Base-by-base conservation (phyloP, 1,284 basidiomycete species). In the Ustilago trichophora region DNA sequence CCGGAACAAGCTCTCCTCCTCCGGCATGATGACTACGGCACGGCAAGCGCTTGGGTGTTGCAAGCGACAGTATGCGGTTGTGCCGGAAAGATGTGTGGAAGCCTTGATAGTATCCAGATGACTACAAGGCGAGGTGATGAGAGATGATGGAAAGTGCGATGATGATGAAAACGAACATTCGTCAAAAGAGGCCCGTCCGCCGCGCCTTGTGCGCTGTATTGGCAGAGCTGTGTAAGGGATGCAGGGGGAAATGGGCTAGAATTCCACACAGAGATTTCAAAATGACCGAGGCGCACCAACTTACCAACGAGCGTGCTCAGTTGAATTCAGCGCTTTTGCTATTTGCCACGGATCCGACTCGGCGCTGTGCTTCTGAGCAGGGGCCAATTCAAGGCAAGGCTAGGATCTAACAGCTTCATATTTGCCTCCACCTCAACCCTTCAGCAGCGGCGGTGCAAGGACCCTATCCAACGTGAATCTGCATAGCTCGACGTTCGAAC, bases 1-100 rank as follows among this genome's bases (percentile, higher is more conserved):
- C 55, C 79, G 63, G 56, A 80, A 79, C 65, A 80, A 69, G 51
- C 75, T 73, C 59, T 81, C 79, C 37, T 75, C 60, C 34, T 68
- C 62, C 38, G 60, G 56, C 70, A 71, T 70, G 18, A 26, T 51
- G 49, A 31, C 41, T 32, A 44, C 38, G 24, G n/a, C n/a, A n/a
- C n/a, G n/a, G 47, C 47, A 35, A 42, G 19, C 42, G 26, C 36
- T 54, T 26, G n/a, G 27, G n/a, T 12, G 7, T 15, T 34, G 40
- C 33, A 42, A 51, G 37, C 43, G 16, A 34, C 3, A 4, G 26
- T 21, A 13, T 35, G 31, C 12, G 36, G 29, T 15, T 42, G 27
- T 19, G 36, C 31, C 31, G 19, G 3, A 19, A 12, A 19, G 36
- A 24, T 22, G 19, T 16, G 16, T 21, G 35, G 24, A 34, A 36